Percentiles rank a stretch among this genome's conserved stretches.
phyloP scores from a whole-genome alignment of 75 land plant species.

The Selaginella moellendorffii region DNA sequence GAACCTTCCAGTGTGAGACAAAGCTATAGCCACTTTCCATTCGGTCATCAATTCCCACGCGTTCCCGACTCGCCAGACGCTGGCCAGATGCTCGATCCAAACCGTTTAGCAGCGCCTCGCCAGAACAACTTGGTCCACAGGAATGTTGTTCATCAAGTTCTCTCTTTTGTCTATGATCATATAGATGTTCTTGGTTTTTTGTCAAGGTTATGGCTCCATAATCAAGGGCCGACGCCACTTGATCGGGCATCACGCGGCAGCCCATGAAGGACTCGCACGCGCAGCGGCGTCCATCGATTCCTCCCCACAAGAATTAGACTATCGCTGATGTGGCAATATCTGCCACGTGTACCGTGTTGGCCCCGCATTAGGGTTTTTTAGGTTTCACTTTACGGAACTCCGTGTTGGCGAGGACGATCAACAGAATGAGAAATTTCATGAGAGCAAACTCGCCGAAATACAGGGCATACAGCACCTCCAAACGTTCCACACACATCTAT shows the following conservation, averaged over 20 bases:
- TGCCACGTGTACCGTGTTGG: too few relatives aligned
- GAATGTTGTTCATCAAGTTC: constrained; percentile 18
- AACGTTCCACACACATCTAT: too few relatives aligned
- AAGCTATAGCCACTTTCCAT: constrained; percentile 87
- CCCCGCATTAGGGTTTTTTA: too few relatives aligned
- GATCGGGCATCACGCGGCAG: constrained; percentile 59
- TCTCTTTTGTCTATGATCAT: constrained; percentile 54
- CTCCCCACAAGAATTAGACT: too few relatives aligned
- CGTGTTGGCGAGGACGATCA: too few relatives aligned
- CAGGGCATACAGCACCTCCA: too few relatives aligned
- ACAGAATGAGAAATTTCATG: too few relatives aligned
- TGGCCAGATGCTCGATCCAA: constrained; percentile 91
- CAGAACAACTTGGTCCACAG: constrained; percentile 6
- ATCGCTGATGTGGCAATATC: too few relatives aligned
- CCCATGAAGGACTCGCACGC: constrained; percentile 65
- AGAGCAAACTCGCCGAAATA: too few relatives aligned
- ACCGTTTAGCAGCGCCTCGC: constrained; percentile 46
- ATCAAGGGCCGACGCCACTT: constrained; percentile 56
- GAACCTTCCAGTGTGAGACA: constrained; percentile 65
- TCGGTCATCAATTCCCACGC: constrained; percentile 92
- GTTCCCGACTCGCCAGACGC: constrained; percentile 82
- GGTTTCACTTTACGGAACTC: too few relatives aligned
- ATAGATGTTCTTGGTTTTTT: not conserved
- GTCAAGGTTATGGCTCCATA: constrained; percentile 44
- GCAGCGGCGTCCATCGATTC: too few relatives aligned